Percentiles rank a stretch among this genome's conserved stretches.
Conservation (phyloP, 2,329 filamentous ascomycete genomes). For the Tolypocladium ovalisporum region DNA sequence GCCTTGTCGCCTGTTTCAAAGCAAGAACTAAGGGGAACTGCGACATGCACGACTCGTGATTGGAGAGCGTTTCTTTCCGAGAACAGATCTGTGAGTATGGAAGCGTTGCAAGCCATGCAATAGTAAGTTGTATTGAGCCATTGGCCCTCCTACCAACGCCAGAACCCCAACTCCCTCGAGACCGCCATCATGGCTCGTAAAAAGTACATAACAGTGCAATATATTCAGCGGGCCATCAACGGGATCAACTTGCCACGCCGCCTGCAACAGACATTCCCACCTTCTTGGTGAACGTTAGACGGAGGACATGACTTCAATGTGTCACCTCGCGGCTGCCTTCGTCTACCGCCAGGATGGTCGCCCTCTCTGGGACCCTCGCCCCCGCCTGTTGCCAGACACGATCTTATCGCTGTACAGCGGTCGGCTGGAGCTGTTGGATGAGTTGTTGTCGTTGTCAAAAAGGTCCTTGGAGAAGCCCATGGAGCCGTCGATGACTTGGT, state of each 20-base stretch:
- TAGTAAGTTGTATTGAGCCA: neutral
- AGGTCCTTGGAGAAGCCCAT: conserved; percentile 43
- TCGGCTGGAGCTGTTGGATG: conserved; percentile 16
- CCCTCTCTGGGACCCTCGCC: conserved; percentile 14
- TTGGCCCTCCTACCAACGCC: neutral
- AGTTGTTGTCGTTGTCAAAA: conserved; percentile 20
- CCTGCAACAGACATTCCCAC: neutral
- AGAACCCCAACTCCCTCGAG: neutral
- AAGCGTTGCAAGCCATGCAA: neutral
- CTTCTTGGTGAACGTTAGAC: neutral
- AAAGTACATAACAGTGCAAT: neutral
- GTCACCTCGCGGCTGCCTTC: too few species aligned
- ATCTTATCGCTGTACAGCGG: conserved; percentile 45
- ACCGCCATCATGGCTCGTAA: neutral
- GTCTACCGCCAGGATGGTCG: neutral
- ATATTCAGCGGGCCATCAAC: neutral
- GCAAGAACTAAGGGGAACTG: neutral
- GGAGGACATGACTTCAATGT: too few species aligned
- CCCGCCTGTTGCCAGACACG: conserved; percentile 17
- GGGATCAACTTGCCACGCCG: neutral
- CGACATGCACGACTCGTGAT: neutral
- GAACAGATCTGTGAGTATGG: neutral
- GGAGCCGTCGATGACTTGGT: conserved; percentile 39
- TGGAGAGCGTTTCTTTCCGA: neutral
- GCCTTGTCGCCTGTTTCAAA: neutral